Evolutionary conservation across 2,329 filamentous ascomycete species (phyloP), one percentile per base, ranked within the genome.

Genomic region (Sporothrix curviconia): DNA sequence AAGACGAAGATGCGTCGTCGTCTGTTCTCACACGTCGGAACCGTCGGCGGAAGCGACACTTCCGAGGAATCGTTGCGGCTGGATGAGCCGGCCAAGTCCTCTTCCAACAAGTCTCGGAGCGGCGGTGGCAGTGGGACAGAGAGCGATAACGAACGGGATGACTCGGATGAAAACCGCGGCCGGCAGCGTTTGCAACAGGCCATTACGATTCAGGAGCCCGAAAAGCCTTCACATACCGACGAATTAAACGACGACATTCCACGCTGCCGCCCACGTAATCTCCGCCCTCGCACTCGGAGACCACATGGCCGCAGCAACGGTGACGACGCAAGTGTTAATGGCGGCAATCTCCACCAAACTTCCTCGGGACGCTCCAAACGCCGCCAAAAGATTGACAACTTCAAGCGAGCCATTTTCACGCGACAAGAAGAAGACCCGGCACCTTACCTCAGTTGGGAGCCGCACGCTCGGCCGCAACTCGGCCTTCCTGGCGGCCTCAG

Each of bases 401-500:
- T 92, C 62, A 78, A 79, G 59, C 79, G 76, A 0, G 80, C 73
- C n/a, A 8, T 72, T 80, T 56, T 79, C 79, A 14, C 76, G 82
- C 24, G 79, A 81, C 42, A 77, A 78, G 60, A 68, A 71, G n/a
- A 73, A 2, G 78, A 84, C 32, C 68, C 69, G 1, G 88, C 90
- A 75, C 94, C 94, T 0, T 99, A 99, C 70, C 80, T 99, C 53
- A 96, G 90, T 70, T 97, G 90, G 82, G 86, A 92, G 59, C 90
- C 94, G 2, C n/a, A 99, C 94, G 0, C 82, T 96, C 55, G 92
- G 88, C 24, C 85, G 94, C 61, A 99, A 99, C 70, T 97, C 92
- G 11, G 87, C 89, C 37, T 99, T 97, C 67, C 80, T 94, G 12
- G 90, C n/a, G n/a, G 92, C 64, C 72, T 99, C 62, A 89, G 87